phyloP scores from a whole-genome alignment of 352 stramenopile genomes.

The Blastocystis hominis region DNA sequence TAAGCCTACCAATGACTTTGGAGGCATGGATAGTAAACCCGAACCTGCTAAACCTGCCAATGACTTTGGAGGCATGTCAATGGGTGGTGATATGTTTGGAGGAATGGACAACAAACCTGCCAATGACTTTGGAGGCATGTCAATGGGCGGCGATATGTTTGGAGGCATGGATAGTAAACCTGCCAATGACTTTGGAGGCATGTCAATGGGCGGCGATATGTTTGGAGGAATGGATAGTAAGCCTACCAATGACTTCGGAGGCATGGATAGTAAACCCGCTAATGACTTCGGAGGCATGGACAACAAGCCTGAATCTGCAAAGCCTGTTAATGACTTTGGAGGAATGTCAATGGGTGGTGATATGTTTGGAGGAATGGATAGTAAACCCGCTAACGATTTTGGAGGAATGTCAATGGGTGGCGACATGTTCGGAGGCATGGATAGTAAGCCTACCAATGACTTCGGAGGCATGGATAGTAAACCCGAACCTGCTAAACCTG shows the following conservation, averaged over 20 bases:
- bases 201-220: conserved; percentile 25
- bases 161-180: neutral
- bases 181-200: neutral
- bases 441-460: neutral
- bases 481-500: neutral
- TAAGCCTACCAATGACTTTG: neutral
- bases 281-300: conserved; percentile 47
- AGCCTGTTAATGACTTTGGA: neutral
- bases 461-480: neutral
- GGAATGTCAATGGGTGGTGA: conserved; percentile 35
- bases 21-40: conserved; percentile 17
- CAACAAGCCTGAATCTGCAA: neutral
- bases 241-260: neutral
- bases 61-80: neutral
- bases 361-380: conserved; percentile 57
- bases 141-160: conserved; percentile 22
- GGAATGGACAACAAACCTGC: neutral
- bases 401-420: conserved; percentile 22
- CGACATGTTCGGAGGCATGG: conserved; percentile 54
- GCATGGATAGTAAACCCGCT: neutral
- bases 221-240: conserved; percentile 44
- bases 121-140: neutral
- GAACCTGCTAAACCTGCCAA: neutral
- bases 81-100: conserved; percentile 48
- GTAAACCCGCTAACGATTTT: conserved; percentile 10